These are phyloP conservation scores for Spathaspora hagerdaliae DNA, from an alignment of 805 yeast species.

Conservation along the genomic window DNA sequence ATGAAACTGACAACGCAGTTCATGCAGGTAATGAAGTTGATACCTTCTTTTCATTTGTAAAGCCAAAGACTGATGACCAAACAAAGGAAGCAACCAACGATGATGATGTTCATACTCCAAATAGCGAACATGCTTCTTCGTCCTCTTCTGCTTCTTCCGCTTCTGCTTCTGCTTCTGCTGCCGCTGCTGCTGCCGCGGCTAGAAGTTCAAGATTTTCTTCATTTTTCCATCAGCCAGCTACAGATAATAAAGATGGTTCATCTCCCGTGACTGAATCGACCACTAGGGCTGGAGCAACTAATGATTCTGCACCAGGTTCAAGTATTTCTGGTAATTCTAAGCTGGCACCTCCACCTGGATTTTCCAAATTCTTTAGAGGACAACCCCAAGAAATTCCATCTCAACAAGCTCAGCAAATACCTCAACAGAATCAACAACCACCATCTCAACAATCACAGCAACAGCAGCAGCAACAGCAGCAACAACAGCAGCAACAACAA, in stretches of 20 bases:
- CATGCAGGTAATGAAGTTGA: constrained; percentile 40
- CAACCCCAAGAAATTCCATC: background rate
- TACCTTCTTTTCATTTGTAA: constrained; percentile 39
- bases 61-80: constrained; percentile 19
- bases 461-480: constrained; percentile 4
- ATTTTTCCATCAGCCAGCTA: constrained; percentile 18
- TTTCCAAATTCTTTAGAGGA: constrained; percentile 6
- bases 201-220: constrained; percentile 37
- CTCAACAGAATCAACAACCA: background rate
- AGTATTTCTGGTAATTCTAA: background rate
- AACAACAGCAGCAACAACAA: constrained; percentile 5
- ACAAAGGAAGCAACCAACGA: constrained; percentile 4
- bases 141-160: background rate
- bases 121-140: constrained; percentile 1
- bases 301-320: background rate
- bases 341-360: constrained; percentile 7
- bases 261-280: too few relatives aligned
- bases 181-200: constrained; percentile 7
- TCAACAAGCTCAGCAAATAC: background rate
- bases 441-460: background rate
- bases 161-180: background rate
- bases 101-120: constrained; percentile 1
- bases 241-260: background rate
- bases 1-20: constrained; percentile 17
- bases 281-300: background rate